phyloP scores from a whole-genome alignment of 305 asterid species.

The Plantago lanceolata region DNA sequence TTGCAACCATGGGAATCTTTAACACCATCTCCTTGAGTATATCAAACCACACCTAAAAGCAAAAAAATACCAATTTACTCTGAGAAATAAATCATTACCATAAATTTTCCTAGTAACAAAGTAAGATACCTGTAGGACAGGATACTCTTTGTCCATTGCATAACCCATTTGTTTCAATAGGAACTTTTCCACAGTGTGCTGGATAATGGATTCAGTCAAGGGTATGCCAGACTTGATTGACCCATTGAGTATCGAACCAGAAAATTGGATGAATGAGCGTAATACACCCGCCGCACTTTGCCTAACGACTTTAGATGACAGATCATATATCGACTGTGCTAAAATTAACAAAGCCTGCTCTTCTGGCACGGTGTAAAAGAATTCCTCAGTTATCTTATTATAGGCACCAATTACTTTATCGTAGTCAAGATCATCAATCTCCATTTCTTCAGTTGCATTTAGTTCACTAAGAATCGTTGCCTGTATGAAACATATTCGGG shows the following conservation, averaged over 20 bases:
- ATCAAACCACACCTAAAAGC: conserved; percentile 78
- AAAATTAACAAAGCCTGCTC: conserved; percentile 71
- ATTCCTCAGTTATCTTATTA: conserved; percentile 49
- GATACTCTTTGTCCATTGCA: conserved; percentile 72
- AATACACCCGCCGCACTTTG: conserved; percentile 79
- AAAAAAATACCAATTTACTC: conserved; percentile 23
- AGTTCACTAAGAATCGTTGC: conserved; percentile 69
- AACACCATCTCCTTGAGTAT: conserved; percentile 80
- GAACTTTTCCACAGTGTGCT: conserved; percentile 46
- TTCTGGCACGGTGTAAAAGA: conserved; percentile 50
- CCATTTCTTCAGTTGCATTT: conserved; percentile 66
- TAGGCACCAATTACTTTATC: conserved; percentile 73
- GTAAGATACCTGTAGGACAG: conserved; percentile 62
- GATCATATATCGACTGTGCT: conserved; percentile 71
- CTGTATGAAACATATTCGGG: conserved; percentile 36
- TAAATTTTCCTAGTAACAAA: not conserved
- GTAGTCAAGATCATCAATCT: conserved; percentile 74
- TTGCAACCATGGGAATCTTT: conserved; percentile 68
- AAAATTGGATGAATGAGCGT: conserved; percentile 69
- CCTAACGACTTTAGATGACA: conserved; percentile 84
- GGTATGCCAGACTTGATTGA: conserved; percentile 31
- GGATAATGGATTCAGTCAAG: conserved; percentile 55
- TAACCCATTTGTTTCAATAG: conserved; percentile 82
- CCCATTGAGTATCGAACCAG: conserved; percentile 44
- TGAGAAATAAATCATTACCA: conserved; percentile 12